phyloP scores from a whole-genome alignment of 2,329 filamentous ascomycete species.

The Zopfia rhizophila region DNA sequence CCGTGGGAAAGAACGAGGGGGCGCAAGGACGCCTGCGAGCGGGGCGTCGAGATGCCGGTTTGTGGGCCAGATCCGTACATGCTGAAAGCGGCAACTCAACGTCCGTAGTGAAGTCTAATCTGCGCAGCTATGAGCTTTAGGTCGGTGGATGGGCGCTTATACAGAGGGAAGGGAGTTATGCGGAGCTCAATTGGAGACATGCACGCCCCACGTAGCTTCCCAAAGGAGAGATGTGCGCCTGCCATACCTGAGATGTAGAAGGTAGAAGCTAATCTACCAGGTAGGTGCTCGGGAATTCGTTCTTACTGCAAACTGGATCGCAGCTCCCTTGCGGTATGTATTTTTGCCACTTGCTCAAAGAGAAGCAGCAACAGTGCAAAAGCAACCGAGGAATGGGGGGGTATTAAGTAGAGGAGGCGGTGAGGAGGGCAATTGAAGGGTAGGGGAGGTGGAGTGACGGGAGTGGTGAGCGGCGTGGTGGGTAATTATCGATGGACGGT shows the following conservation, averaged over 20 bases:
- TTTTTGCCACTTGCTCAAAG: slow-evolving; percentile 11
- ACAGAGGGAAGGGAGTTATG: no score
- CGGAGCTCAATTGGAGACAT: no score
- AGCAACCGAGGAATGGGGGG: slow-evolving; percentile 13
- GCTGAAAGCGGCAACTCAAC: slow-evolving; percentile 32
- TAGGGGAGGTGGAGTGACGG: slow-evolving; percentile 4
- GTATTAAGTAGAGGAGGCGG: slow-evolving; percentile 1
- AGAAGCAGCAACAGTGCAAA: slow-evolving; percentile 24
- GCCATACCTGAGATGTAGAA: slow-evolving; percentile 7
- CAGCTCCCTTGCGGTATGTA: slow-evolving; percentile 45
- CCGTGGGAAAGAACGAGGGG: slow-evolving; percentile 92
- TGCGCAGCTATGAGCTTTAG: slow-evolving; percentile 13
- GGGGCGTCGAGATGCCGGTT: slow-evolving; percentile 96
- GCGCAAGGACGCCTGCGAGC: slow-evolving; percentile 90
- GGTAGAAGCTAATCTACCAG: slow-evolving; percentile 51
- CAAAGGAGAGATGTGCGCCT: neutral
- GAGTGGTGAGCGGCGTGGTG: slow-evolving; percentile 15
- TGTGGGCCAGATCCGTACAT: slow-evolving; percentile 94
- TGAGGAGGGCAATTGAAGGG: neutral
- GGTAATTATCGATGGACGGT: slow-evolving; percentile 24
- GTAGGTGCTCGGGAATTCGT: slow-evolving; percentile 43
- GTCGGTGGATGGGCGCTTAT: no score
- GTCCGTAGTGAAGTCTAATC: neutral
- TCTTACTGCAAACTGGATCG: slow-evolving; percentile 36
- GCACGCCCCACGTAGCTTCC: neutral